Evolutionary conservation across 108 stramenopile species (phyloP), one percentile per base, ranked within the genome.

Genomic region (Fistulifera pelliculosa): DNA sequence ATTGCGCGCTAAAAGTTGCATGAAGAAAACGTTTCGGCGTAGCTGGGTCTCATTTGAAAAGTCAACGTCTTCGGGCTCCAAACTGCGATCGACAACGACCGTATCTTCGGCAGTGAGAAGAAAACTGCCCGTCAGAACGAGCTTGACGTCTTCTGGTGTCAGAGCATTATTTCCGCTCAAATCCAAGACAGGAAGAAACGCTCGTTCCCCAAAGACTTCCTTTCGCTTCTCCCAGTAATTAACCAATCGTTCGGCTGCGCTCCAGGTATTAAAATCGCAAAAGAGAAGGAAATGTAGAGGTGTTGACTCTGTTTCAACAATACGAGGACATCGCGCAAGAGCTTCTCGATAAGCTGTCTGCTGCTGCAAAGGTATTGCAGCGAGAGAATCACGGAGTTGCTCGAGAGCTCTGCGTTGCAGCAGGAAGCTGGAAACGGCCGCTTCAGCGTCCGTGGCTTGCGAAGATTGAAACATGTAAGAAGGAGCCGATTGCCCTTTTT

Each of bases 151-250:
- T 45, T 57, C 41, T 22, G 3, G 10, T 14, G 41, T 15, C 1
- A 57, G 56, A n/a, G 56, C 56, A 43, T 41, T 41, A 44, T 17
- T 22, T 2, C 56, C 43, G 18, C 21, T 25, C n/a, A 45, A 24
- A 8, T 35, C 31, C 14, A 40, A 14, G 2, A 57, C n/a, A 15
- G 56, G 56, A 3, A 57, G 42, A 22, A 57, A 57, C 4, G 56
- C 21, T 25, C 43, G 11, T 27, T 61, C 60, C 5, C 60, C 60
- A 61, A 61, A 61, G 21, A 53, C 18, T 47, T 47, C 35, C 16
- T 23, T 14, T 2, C 60, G 47, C 52, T 47, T 38, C 21, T 51
- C 49, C 60, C 60, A 61, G 45, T 61, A 61, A 24, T 19, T 41
- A 18, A 51, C 49, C 8, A 61, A 23, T 28, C 52, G 28, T 24